Evolutionary conservation across 1,284 basidiomycete genomes (phyloP).

Genomic region (Anthracocystis panici-leucophaei): DNA sequence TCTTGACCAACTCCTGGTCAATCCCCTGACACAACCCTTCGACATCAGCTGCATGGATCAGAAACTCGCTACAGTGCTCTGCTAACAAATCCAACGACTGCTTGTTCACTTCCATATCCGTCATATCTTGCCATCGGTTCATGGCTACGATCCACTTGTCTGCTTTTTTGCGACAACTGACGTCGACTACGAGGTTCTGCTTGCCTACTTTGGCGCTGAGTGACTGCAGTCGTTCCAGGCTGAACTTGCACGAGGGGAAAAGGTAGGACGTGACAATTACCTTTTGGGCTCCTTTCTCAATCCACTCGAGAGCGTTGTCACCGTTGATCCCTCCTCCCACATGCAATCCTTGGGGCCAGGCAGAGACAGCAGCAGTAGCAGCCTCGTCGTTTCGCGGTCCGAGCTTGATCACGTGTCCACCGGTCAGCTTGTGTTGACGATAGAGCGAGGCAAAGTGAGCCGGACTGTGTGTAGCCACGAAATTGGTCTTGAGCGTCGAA

Average conservation of each 20-base stretch:
- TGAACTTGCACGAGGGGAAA: constrained; percentile 86
- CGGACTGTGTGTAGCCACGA: constrained; percentile 86
- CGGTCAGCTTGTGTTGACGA: constrained; percentile 77
- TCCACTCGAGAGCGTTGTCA: constrained; percentile 85
- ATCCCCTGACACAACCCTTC: constrained; percentile 97
- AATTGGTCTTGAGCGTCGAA: constrained; percentile 83
- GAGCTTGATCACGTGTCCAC: constrained; percentile 97
- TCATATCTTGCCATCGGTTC: constrained; percentile 98
- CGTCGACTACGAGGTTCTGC: constrained; percentile 91
- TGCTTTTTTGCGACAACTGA: constrained; percentile 87
- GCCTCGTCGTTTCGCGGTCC: constrained; percentile 88
- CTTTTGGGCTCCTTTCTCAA: constrained; percentile 90
- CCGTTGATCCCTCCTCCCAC: constrained; percentile 92
- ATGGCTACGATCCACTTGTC: constrained; percentile 93
- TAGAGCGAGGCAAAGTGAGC: constrained; percentile 86
- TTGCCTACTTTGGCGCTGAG: constrained; percentile 81
- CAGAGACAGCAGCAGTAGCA: constrained; percentile 81
- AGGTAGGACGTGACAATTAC: constrained; percentile 97
- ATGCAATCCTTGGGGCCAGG: constrained; percentile 87
- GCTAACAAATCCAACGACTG: constrained; percentile 39
- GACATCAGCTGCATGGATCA: constrained; percentile 97
- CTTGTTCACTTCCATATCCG: constrained; percentile 86
- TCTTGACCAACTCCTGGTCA: constrained; percentile 86
- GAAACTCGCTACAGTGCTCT: constrained; percentile 79
- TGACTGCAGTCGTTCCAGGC: constrained; percentile 77